Conservation (phyloP, 257 asterid species). For the Jacaranda copaia region DNA sequence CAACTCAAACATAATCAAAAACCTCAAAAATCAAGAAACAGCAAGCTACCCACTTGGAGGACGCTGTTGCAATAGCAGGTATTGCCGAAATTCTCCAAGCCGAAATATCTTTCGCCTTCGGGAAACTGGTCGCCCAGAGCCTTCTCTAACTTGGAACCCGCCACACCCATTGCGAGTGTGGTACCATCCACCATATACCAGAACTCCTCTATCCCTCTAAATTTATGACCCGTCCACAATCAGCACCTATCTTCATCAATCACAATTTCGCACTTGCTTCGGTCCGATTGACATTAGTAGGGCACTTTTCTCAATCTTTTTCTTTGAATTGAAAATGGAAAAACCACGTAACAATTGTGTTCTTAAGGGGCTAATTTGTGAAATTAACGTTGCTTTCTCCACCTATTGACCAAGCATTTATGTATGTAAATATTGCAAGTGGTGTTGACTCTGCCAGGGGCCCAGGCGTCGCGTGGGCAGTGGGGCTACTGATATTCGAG, state of each 20-base stretch:
- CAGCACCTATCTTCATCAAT: conserved; percentile 15
- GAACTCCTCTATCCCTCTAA: conserved; percentile 63
- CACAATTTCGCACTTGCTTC: conserved; percentile 3
- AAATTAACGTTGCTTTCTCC: neutral
- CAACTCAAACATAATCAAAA: conserved; percentile 13
- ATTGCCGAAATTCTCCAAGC: conserved; percentile 79
- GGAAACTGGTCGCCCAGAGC: conserved; percentile 82
- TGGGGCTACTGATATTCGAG: too few species aligned
- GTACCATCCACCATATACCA: conserved; percentile 69
- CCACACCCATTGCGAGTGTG: conserved; percentile 62
- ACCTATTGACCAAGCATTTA: too few species aligned
- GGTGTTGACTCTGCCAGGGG: too few species aligned
- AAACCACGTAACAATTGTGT: neutral
- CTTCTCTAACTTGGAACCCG: conserved; percentile 77
- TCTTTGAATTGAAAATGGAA: neutral
- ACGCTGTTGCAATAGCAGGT: conserved; percentile 82
- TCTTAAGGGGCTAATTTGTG: conserved; percentile 25
- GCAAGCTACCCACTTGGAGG: conserved; percentile 49
- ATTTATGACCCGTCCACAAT: conserved; percentile 14
- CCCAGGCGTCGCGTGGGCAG: too few species aligned
- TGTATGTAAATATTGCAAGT: too few species aligned
- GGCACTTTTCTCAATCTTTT: neutral
- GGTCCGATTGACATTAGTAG: neutral
- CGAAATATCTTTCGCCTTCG: conserved; percentile 79
- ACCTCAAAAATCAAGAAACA: neutral